Evolutionary conservation across 1,284 basidiomycete species (phyloP), one percentile per base, ranked within the genome.

Genomic region (Ustilago cynodontis): DNA sequence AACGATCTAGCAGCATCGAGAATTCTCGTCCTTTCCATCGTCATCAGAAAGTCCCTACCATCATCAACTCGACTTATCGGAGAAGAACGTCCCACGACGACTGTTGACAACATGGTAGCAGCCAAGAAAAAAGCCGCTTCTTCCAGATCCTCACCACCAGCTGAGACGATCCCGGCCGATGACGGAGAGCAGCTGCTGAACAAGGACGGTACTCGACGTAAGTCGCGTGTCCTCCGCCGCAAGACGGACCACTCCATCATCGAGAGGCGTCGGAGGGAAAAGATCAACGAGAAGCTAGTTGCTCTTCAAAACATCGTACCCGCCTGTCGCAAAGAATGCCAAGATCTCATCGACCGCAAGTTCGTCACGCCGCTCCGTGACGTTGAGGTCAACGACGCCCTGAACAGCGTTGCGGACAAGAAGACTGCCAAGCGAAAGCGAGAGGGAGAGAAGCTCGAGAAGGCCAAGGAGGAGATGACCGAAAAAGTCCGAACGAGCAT

Each of bases 281-380:
- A 86, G 76, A 86, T 86, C 78, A 86, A 86, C 66, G 84, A 86
- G 57, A 80, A 82, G 54, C 79, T 86, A 9, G 72, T 85, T 39
- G 56, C 69, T 16, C 59, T 86, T 31, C 83, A 85, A 50, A 64
- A 65, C 41, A 56, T 72, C 16, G 79, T 86, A 11, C 85, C 85
- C 0, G 85, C 85, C 10, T 86, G 85, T 43, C 74, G 73, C 49
- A 70, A 77, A 24, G 81, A 86, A 59, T 82, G 78, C n/a, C 63
- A 65, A 31, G 80, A 83, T 43, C 65, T 79, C 37, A 65, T 84
- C 28, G 75, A 77, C 14, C 58, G 63, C n/a, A 73, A 73, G 22
- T 77, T 67, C 10, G 61, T 54, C 33, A 33, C 55, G 6, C 68
- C 68, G 29, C 45, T 47, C 2, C 59, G 26, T 1, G 43, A 52